These are phyloP conservation scores for Lizonia empirigonia DNA, from an alignment of 2,329 filamentous ascomycete genomes.

Conservation along the genomic window DNA sequence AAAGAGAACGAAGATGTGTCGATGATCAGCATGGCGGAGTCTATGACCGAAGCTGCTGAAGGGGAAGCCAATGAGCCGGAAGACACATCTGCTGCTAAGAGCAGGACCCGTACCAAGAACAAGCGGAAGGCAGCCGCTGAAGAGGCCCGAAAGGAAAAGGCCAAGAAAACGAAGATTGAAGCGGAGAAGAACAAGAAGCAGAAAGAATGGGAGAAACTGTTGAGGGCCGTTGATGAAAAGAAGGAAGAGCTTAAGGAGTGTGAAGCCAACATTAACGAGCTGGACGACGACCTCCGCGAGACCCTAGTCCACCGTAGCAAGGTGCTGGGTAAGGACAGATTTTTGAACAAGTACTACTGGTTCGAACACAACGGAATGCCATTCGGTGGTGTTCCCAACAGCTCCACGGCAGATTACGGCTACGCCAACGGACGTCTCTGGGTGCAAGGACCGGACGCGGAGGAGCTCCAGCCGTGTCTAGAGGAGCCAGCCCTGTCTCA, in stretches of 20 bases:
- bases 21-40: conserved; percentile 60
- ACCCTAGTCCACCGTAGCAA: conserved; percentile 90
- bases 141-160: conserved; percentile 65
- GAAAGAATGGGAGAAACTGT: conserved; percentile 84
- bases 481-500: conserved; percentile 70
- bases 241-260: conserved; percentile 79
- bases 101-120: conserved; percentile 65
- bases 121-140: conserved; percentile 75
- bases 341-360: conserved; percentile 99
- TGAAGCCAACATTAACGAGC: conserved; percentile 81
- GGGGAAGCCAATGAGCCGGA: conserved; percentile 70
- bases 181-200: conserved; percentile 72
- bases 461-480: conserved; percentile 66
- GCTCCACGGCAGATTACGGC: conserved; percentile 82
- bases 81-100: conserved; percentile 63
- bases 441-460: conserved; percentile 92
- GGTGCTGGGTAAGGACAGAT: conserved; percentile 89
- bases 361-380: conserved; percentile 99
- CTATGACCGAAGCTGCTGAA: conserved; percentile 66
- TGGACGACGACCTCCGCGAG: conserved; percentile 92
- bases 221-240: conserved; percentile 88
- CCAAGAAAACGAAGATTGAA: conserved; percentile 65
- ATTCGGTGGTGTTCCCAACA: conserved; percentile 82
- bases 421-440: conserved; percentile 96
- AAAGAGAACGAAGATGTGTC: conserved; percentile 62